Conservation (phyloP, 257 asterid genomes). For the Solanum medicagineum region DNA sequence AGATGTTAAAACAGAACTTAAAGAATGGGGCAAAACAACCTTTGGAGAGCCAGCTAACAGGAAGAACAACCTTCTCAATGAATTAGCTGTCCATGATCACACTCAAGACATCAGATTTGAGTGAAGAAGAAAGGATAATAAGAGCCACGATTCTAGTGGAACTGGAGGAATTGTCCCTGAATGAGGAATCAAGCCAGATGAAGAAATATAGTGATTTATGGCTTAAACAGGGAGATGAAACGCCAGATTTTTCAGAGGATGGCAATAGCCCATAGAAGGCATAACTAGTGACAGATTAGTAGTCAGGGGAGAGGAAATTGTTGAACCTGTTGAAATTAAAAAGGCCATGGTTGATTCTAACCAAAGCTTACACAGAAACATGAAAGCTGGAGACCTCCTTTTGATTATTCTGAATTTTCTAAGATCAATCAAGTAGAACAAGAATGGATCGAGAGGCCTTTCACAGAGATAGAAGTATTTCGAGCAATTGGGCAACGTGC, state of each 20-base stretch:
- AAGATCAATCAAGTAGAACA: neutral
- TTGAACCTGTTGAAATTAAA: neutral
- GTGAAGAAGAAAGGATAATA: neutral
- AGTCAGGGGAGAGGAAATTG: neutral
- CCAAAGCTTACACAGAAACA: neutral
- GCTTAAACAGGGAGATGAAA: neutral
- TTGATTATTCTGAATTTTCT: neutral
- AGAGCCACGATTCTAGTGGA: neutral
- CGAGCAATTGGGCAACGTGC: neutral
- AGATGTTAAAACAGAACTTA: neutral
- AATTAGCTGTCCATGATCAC: neutral
- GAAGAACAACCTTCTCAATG: neutral
- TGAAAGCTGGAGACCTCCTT: neutral
- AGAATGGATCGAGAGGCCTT: neutral
- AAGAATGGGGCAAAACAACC: too few species aligned
- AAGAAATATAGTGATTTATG: neutral
- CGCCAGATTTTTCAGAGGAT: neutral
- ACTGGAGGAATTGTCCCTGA: neutral
- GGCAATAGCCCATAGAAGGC: neutral
- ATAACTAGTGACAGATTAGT: neutral
- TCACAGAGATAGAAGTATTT: neutral
- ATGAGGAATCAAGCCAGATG: neutral
- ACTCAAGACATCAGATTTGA: neutral
- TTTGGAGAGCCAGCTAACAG: neutral
- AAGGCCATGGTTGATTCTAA: neutral